Conservation (phyloP, 1,139 yeast species). For the Scheffersomyces titani region DNA sequence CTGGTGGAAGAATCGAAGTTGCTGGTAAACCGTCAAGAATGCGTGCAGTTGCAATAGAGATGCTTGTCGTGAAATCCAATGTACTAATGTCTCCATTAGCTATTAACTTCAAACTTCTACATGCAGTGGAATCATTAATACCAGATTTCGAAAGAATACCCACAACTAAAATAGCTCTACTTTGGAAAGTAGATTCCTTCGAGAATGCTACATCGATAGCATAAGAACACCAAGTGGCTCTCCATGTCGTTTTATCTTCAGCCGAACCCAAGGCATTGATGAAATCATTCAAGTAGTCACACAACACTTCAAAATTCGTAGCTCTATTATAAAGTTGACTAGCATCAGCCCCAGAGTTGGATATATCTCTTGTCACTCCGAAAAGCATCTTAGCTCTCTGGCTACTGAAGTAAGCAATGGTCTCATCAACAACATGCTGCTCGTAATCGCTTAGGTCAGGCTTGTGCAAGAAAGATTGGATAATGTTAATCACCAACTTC, state of each 20-base stretch:
- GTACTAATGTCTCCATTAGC: constrained; percentile 30
- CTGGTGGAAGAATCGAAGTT: constrained; percentile 54
- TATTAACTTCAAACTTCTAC: constrained; percentile 40
- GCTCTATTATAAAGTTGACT: constrained; percentile 50
- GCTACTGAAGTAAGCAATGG: constrained; percentile 64
- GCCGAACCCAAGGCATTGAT: constrained; percentile 48
- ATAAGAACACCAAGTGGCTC: constrained; percentile 68
- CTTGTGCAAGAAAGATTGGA: constrained; percentile 70
- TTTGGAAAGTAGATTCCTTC: constrained; percentile 62
- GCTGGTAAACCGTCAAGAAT: constrained; percentile 63
- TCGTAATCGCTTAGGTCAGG: constrained; percentile 50
- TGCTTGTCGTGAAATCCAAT: constrained; percentile 37
- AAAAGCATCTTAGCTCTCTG: constrained; percentile 75
- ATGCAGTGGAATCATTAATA: constrained; percentile 60
- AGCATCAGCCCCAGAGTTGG: constrained; percentile 26
- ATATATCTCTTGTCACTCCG: constrained; percentile 71
- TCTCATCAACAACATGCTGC: constrained; percentile 45
- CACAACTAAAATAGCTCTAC: constrained; percentile 68
- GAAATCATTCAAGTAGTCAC: constrained; percentile 60
- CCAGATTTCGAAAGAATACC: constrained; percentile 72
- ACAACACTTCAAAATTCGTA: constrained; percentile 61
- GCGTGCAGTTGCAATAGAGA: constrained; percentile 55
- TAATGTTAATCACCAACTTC: constrained; percentile 64
- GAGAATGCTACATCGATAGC: constrained; percentile 68
- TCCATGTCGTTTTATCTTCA: constrained; percentile 61